Base-by-base conservation (phyloP, 2,329 filamentous ascomycete genomes). In the Trichocomaceae sp. region DNA sequence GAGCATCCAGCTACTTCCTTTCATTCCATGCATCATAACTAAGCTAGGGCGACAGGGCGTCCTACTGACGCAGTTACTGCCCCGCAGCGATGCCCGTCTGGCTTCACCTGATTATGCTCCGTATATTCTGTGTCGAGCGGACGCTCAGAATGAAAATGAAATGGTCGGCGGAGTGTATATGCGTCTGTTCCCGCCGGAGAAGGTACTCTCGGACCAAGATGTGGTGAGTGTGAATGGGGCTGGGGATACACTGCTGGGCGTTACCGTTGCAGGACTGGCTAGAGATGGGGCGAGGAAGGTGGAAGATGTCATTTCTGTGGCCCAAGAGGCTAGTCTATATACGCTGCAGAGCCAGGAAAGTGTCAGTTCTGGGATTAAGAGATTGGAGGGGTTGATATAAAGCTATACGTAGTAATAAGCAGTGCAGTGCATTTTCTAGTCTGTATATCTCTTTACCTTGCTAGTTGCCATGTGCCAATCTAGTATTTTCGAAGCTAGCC, bases 141-240 rank as follows among this genome's bases (percentile, higher is more conserved):
- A 73, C 1, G 33, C 15, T 45, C 76, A 77, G 12, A 76, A 77
- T 2, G 77, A 81, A 29, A 62, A 61, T 7, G 76, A 85, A 0
- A 37, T 35, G 20, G 84, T 90, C 1, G 89, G 90, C 0, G 92
- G 91, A 0, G 79, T 96, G 2, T 96, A 96, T 65, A 90, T 96
- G 85, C 73, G 83, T 5, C 67, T 85, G 74, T 88, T 89, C 67
- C 83, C 87, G 0, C 77, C 87, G 0, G 81, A 81, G 0, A 83
- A 87, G 66, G 72, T 76, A 15, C 78, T 96, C 5, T 56, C 62
- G 2, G 70, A 75, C 0, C 72, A 80, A 19, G 83, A 93, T 23
- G 78, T 95, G 1, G 83, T 92, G 1, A 96, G 90, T 47, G 92
- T 97, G 9, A 97, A 97, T 68, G 93, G 92, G 0, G 90, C 90